A percentile compares a stretch with the other conserved stretches of the same genome.
Conservation (phyloP, 768 basidiomycete species). For the Rhodotorula toruloides region DNA sequence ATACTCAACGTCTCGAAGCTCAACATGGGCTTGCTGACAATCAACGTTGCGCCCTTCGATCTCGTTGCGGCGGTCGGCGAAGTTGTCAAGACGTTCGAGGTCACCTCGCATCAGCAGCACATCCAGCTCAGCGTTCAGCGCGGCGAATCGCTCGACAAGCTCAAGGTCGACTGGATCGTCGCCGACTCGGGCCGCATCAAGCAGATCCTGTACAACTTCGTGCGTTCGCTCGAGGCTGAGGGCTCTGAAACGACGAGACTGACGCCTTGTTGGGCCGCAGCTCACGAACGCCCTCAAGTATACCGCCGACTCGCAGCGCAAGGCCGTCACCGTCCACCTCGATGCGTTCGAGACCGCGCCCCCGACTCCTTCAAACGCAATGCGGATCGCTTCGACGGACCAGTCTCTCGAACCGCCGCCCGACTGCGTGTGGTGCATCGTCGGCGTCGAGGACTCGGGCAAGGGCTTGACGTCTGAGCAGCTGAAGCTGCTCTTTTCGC, state of each 20-base stretch:
- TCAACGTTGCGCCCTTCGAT: slow-evolving; percentile 25
- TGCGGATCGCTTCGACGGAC: slow-evolving; percentile 3
- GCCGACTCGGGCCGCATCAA: slow-evolving; percentile 19
- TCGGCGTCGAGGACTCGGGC: slow-evolving; percentile 27
- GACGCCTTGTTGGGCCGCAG: background rate
- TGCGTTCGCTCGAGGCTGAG: too few relatives aligned
- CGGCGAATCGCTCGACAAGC: slow-evolving; percentile 1
- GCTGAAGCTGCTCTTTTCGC: slow-evolving; percentile 15
- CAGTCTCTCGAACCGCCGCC: slow-evolving; percentile 1
- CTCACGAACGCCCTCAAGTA: slow-evolving; percentile 24
- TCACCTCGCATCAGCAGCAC: slow-evolving; percentile 15
- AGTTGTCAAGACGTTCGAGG: slow-evolving; percentile 21
- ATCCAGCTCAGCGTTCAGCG: slow-evolving; percentile 15
- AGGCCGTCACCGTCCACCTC: slow-evolving; percentile 24
- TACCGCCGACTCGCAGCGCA: slow-evolving; percentile 2
- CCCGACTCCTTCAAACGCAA: background rate
- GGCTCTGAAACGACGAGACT: background rate
- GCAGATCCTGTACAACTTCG: slow-evolving; percentile 26
- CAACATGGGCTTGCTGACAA: slow-evolving; percentile 24
- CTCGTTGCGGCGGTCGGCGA: slow-evolving; percentile 14
- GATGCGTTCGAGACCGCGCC: slow-evolving; percentile 16
- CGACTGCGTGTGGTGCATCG: slow-evolving; percentile 8
- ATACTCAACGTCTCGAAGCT: slow-evolving; percentile 33
- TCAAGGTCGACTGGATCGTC: slow-evolving; percentile 14
- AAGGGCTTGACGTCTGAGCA: slow-evolving; percentile 20